Conservation (phyloP, 805 yeast genomes). For the Allodekkera sacchari region DNA sequence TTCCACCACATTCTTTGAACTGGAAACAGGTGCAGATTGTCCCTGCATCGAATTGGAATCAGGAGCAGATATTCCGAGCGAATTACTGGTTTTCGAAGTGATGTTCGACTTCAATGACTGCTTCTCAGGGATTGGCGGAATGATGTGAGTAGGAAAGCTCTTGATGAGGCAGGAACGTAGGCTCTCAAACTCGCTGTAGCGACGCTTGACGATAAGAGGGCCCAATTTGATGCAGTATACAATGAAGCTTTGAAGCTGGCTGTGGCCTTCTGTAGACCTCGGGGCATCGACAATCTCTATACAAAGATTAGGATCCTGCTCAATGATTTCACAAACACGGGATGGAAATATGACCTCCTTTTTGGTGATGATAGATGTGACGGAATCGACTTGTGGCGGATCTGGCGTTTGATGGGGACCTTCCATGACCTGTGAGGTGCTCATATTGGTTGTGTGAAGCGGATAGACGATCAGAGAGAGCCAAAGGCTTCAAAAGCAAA, state of each 20-base stretch:
- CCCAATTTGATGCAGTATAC: constrained; percentile 74
- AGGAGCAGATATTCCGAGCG: constrained; percentile 13
- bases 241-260: constrained; percentile 40
- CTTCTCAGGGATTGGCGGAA: constrained; percentile 93
- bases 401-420: constrained; percentile 5
- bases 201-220: constrained; percentile 56
- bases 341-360: constrained; percentile 15
- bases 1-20: constrained; percentile 24
- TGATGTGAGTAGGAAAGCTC: constrained; percentile 68
- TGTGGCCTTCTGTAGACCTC: constrained; percentile 70
- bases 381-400: constrained; percentile 10
- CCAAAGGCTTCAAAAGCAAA: too few species aligned
- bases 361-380: constrained; percentile 12
- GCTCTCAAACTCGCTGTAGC: constrained; percentile 90
- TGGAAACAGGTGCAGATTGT: neutral
- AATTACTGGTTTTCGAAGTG: constrained; percentile 22
- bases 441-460: too few species aligned
- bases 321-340: constrained; percentile 18
- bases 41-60: neutral
- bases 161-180: constrained; percentile 63
- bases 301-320: constrained; percentile 8
- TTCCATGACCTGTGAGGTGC: neutral
- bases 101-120: constrained; percentile 43
- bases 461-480: too few species aligned
- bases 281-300: constrained; percentile 66